phyloP scores from a whole-genome alignment of 2,329 filamentous ascomycete species.

The Aspergillus proliferans region DNA sequence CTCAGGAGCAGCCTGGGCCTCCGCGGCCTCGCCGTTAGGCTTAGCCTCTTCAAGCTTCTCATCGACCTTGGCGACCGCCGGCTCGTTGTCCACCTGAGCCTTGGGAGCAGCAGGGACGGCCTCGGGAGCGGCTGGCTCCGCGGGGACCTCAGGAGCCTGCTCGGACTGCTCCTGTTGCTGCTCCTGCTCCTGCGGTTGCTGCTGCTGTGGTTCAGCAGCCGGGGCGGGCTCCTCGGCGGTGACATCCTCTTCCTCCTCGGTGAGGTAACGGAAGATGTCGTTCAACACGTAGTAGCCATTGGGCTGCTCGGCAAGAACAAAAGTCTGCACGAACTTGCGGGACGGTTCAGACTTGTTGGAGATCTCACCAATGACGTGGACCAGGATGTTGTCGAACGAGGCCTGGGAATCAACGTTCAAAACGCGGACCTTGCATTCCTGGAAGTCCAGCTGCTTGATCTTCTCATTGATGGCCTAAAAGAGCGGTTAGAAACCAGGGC shows the following conservation, averaged over 20 bases:
- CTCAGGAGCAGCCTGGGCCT: conserved; percentile 24
- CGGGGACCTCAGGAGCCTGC: conserved; percentile 39
- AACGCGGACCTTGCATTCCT: conserved; percentile 96
- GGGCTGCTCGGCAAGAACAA: conserved; percentile 90
- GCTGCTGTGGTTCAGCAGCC: conserved; percentile 16
- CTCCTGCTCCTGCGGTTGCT: not conserved
- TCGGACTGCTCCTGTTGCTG: conserved; percentile 13
- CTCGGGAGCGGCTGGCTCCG: conserved; percentile 38
- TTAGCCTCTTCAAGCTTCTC: conserved; percentile 67
- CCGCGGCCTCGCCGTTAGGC: conserved; percentile 40
- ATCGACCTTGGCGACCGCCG: conserved; percentile 55
- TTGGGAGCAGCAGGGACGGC: conserved; percentile 21
- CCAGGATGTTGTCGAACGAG: conserved; percentile 87
- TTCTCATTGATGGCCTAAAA: conserved; percentile 81
- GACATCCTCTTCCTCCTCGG: conserved; percentile 64
- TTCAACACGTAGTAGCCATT: conserved; percentile 98
- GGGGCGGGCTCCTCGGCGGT: conserved; percentile 36
- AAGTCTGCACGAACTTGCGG: conserved; percentile 96
- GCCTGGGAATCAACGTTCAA: conserved; percentile 96
- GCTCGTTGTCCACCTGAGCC: conserved; percentile 32
- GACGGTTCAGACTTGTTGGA: conserved; percentile 88
- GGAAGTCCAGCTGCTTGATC: conserved; percentile 87
- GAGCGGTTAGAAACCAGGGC: conserved; percentile 8
- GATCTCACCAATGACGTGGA: conserved; percentile 96
- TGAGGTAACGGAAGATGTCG: conserved; percentile 92